These are phyloP conservation scores for Bullera alba DNA, from an alignment of 768 basidiomycete genomes.

Conservation along the genomic window DNA sequence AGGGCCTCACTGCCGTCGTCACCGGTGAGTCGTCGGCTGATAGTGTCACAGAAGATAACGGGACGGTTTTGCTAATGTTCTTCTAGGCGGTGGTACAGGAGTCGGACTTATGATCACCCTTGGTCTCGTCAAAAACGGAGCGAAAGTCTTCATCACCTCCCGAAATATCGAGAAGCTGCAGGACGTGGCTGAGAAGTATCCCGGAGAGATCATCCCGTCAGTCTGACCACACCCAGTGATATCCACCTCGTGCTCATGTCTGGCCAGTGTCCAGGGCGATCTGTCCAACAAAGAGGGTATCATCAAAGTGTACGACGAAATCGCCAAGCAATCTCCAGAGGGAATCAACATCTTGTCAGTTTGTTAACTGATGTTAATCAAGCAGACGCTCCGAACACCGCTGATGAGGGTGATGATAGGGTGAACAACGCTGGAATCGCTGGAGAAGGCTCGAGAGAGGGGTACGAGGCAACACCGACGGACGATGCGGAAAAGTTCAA, in stretches of 20 bases:
- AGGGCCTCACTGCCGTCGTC: slow-evolving; percentile 31
- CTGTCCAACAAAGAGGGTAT: slow-evolving; percentile 26
- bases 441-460: slow-evolving; percentile 34
- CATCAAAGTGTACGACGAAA: slow-evolving; percentile 15
- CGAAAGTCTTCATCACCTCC: slow-evolving; percentile 28
- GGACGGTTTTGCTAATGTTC: neutral
- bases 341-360: slow-evolving; percentile 35
- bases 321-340: slow-evolving; percentile 17
- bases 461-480: slow-evolving; percentile 19
- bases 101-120: slow-evolving; percentile 37
- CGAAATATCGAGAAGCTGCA: slow-evolving; percentile 28
- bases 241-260: neutral
- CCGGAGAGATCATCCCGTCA: slow-evolving; percentile 30
- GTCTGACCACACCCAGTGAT: neutral
- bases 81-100: slow-evolving; percentile 18
- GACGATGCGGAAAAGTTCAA: slow-evolving; percentile 20
- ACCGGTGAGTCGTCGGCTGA: slow-evolving; percentile 15
- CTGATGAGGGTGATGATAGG: no score
- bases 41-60: neutral
- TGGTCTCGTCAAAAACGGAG: slow-evolving; percentile 29
- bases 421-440: slow-evolving; percentile 41
- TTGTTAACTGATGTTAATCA: no score
- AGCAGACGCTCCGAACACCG: no score
- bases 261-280: slow-evolving; percentile 15
- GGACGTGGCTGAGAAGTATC: slow-evolving; percentile 31